These are phyloP conservation scores for Ilex asprella DNA, from an alignment of 257 asterid species.

Conservation along the genomic window DNA sequence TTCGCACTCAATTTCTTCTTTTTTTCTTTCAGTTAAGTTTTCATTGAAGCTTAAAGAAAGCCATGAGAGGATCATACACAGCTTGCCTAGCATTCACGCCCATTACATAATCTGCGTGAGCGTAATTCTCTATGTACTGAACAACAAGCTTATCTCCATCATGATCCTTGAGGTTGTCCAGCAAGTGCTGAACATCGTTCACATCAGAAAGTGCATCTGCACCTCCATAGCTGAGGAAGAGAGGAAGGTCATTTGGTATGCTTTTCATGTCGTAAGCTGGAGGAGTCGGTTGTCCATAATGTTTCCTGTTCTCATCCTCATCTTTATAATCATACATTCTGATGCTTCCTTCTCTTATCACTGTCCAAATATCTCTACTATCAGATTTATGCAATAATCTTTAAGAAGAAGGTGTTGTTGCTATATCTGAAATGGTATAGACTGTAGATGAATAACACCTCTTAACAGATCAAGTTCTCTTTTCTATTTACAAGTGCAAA, in stretches of 20 bases:
- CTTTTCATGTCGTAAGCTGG: slow-evolving; percentile 42
- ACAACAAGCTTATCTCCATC: slow-evolving; percentile 32
- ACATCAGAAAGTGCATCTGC: slow-evolving; percentile 48
- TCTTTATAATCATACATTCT: slow-evolving; percentile 54
- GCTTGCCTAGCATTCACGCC: slow-evolving; percentile 45
- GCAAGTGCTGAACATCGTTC: slow-evolving; percentile 33
- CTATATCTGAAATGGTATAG: too few species aligned
- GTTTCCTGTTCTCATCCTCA: slow-evolving; percentile 33
- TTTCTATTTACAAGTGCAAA: too few species aligned
- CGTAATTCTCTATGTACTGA: slow-evolving; percentile 37
- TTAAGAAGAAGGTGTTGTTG: too few species aligned
- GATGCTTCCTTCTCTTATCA: slow-evolving; percentile 46
- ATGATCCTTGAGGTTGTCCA: slow-evolving; percentile 30
- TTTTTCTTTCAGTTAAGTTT: too few species aligned
- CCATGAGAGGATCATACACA: slow-evolving; percentile 50
- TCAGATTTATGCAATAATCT: too few species aligned
- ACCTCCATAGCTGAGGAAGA: slow-evolving; percentile 57
- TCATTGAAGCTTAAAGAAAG: slow-evolving; percentile 34
- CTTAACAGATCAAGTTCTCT: too few species aligned
- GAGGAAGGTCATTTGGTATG: slow-evolving; percentile 45
- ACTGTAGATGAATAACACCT: too few species aligned
- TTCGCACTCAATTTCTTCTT: too few species aligned
- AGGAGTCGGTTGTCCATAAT: slow-evolving; percentile 49
- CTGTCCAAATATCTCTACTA: slow-evolving; percentile 11
- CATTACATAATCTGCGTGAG: slow-evolving; percentile 56